These are phyloP conservation scores for Ceratocystis destructans DNA, from an alignment of 2,329 filamentous ascomycete species.

Conservation along the genomic window DNA sequence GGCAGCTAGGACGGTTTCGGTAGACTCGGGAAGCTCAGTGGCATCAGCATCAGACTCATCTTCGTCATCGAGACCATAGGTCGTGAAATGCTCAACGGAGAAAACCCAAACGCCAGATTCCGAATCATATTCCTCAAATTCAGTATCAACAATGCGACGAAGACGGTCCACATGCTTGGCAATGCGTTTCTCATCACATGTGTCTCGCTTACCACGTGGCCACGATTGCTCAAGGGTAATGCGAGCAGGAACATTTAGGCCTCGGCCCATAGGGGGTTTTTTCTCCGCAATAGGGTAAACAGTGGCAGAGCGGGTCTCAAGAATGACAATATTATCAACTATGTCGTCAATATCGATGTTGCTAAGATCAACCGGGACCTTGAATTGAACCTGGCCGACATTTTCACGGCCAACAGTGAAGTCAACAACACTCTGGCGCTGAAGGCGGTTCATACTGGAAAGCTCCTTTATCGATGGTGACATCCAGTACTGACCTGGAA, in stretches of 20 bases:
- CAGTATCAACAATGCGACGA: conserved; percentile 63
- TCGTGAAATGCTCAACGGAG: conserved; percentile 90
- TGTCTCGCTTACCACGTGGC: conserved; percentile 53
- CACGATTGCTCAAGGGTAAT: conserved; percentile 88
- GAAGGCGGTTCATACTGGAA: conserved; percentile 61
- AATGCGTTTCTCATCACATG: conserved; percentile 47
- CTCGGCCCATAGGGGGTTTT: conserved; percentile 76
- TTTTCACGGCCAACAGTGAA: conserved; percentile 74
- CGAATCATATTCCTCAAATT: conserved; percentile 66
- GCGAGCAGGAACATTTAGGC: conserved; percentile 77
- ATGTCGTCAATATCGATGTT: conserved; percentile 68
- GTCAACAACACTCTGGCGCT: conserved; percentile 58
- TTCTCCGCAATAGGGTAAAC: conserved; percentile 66
- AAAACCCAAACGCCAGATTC: conserved; percentile 82
- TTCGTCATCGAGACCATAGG: conserved; percentile 77
- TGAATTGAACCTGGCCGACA: conserved; percentile 71
- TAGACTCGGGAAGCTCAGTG: neutral
- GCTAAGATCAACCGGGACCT: conserved; percentile 68
- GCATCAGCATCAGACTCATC: conserved; percentile 41
- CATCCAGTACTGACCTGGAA: conserved; percentile 77
- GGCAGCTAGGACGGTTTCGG: neutral
- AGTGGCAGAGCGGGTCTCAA: conserved; percentile 66
- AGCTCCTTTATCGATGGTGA: conserved; percentile 62
- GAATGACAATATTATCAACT: conserved; percentile 58
- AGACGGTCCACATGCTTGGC: conserved; percentile 74